Conservation (phyloP, 257 asterid species). For the Leonotis leonurus region DNA sequence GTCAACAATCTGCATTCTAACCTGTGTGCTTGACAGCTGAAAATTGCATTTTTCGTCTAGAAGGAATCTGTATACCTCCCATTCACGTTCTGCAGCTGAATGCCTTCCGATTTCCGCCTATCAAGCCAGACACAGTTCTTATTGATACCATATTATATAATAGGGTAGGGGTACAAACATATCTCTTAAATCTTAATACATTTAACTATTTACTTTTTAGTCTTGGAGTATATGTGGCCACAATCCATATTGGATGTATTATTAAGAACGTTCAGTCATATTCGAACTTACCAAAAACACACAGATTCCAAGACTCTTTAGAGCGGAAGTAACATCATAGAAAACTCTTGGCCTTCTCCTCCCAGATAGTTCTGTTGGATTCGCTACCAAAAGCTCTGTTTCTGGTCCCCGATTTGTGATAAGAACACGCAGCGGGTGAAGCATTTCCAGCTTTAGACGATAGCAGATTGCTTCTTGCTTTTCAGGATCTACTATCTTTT, state of each 20-base stretch:
- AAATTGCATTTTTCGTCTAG: constrained; percentile 57
- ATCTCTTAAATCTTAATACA: background rate
- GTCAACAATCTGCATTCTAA: constrained; percentile 61
- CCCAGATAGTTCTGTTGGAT: constrained; percentile 83
- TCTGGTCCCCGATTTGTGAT: constrained; percentile 74
- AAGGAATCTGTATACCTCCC: constrained; percentile 85
- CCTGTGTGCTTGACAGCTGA: constrained; percentile 35
- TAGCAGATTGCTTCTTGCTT: constrained; percentile 61
- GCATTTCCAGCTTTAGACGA: constrained; percentile 59
- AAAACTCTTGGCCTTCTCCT: constrained; percentile 84
- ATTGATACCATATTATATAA: background rate
- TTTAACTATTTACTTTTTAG: background rate
- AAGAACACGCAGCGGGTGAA: constrained; percentile 75
- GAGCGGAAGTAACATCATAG: constrained; percentile 62
- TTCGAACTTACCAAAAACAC: constrained; percentile 54
- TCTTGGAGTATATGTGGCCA: background rate
- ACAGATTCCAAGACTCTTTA: constrained; percentile 68
- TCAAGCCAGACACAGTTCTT: constrained; percentile 12
- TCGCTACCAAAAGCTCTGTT: constrained; percentile 75
- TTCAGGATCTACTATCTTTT: constrained; percentile 73
- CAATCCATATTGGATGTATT: background rate
- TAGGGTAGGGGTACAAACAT: background rate
- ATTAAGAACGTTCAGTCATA: background rate
- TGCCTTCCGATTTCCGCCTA: constrained; percentile 83
- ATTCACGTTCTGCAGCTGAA: constrained; percentile 55